Base-by-base conservation (phyloP, 345 rosid genomes). In the Eucalyptus tenuipes region DNA sequence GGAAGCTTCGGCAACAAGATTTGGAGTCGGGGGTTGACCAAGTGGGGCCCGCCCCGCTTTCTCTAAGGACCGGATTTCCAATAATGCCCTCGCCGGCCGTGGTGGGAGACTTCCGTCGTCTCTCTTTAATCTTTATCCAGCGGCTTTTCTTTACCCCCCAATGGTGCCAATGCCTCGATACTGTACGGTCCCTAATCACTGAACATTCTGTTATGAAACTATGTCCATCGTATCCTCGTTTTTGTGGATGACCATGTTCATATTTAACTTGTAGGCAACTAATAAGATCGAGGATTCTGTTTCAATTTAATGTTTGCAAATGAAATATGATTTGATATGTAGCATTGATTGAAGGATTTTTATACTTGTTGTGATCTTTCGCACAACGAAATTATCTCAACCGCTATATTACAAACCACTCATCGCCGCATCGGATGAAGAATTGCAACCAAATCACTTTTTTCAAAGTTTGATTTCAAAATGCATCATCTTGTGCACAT, bases 281-380 rank as follows among this genome's bases (percentile, higher is more conserved):
- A 68, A 31, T 68, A 4, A 16, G 12, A 20, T 33, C 2, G 5
- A 33, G 4, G 24, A 33, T 68, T 64, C 10, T 13, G 1, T 64
- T 61, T n/a, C 4, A 4, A 61, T 61, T 61, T 61, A 61, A 29
- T n/a, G n/a, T n/a, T n/a, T 0, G 1, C 61, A 24, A 9, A 24
- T 55, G 3, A 0, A 55, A 24, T 24, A 0, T 55, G 2, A 55
- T 55, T 55, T 0, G 0, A 22, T 55, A 24, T 22, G 5, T 13
- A 22, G 3, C 13, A 55, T 1, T 55, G 3, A 55, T 55, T 4
- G 29, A 55, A 24, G 13, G 13, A 10, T 24, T 55, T 55, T 4
- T 3, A 3, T 1, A 10, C 66, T 5, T 4, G 11, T 25, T 2
- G 0, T 5, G 14, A 59, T 59, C 3, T 59, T 57, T 59, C 7